Percentiles rank a stretch among this genome's conserved stretches.
Conservation (phyloP, 1,284 basidiomycete genomes). For the Marasmius oreades region DNA sequence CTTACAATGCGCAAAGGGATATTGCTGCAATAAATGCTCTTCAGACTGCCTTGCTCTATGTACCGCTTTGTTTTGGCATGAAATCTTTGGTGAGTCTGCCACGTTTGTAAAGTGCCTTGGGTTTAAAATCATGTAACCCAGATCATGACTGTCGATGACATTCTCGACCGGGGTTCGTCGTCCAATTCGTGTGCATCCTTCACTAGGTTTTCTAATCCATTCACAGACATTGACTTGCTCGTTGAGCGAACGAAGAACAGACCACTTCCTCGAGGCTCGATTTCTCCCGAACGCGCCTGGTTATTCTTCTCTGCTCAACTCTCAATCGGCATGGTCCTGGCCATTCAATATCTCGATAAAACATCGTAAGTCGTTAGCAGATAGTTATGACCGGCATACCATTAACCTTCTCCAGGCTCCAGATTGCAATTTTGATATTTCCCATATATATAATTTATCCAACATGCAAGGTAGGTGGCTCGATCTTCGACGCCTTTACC, state of each 20-base stretch:
- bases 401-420: constrained; percentile 15
- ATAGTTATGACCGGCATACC: not conserved
- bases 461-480: constrained; percentile 25
- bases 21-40: constrained; percentile 17
- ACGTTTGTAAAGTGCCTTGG: not conserved
- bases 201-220: not conserved
- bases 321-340: constrained; percentile 22
- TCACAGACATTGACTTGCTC: constrained; percentile 23
- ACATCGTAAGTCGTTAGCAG: constrained; percentile 17
- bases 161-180: constrained; percentile 21
- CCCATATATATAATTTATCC: constrained; percentile 31
- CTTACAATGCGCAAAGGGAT: constrained; percentile 23
- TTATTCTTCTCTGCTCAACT: constrained; percentile 26
- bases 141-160: constrained; percentile 33
- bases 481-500: not conserved
- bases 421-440: constrained; percentile 24
- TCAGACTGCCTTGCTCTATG: constrained; percentile 19
- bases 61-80: constrained; percentile 29
- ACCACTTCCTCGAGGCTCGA: constrained; percentile 27
- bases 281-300: constrained; percentile 26
- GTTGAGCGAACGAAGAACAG: constrained; percentile 28
- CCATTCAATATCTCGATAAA: constrained; percentile 16
- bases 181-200: not conserved
- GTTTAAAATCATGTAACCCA: constrained; percentile 11
- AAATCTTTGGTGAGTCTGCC: constrained; percentile 26